Conservation (phyloP, 2,329 filamentous ascomycete species). For the Colletotrichum sidae region DNA sequence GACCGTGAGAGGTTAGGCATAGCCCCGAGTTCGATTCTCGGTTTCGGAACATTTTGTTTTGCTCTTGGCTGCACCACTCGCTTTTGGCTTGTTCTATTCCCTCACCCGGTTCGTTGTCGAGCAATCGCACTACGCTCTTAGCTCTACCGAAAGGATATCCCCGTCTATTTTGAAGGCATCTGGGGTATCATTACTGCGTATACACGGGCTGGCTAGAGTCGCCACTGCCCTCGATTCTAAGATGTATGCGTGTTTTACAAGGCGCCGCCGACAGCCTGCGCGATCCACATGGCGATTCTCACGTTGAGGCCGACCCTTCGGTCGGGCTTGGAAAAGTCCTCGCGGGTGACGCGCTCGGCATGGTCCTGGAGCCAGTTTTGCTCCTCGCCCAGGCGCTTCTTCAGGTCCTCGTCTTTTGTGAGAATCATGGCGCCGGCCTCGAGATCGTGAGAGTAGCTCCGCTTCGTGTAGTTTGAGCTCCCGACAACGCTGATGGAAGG, state of each 20-base stretch:
- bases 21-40: slow-evolving; percentile 36
- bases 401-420: slow-evolving; percentile 79
- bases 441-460: slow-evolving; percentile 91
- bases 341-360: slow-evolving; percentile 74
- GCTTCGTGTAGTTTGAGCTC: slow-evolving; percentile 94
- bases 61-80: background rate
- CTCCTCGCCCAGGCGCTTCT: slow-evolving; percentile 80
- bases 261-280: slow-evolving; percentile 86
- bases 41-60: slow-evolving; percentile 29
- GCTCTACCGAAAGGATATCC: too few species aligned
- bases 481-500: slow-evolving; percentile 88
- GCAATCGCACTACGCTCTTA: background rate
- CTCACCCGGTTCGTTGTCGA: background rate
- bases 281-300: slow-evolving; percentile 92
- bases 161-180: too few species aligned
- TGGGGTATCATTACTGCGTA: slow-evolving; percentile 25
- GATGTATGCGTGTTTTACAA: slow-evolving; percentile 61
- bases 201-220: background rate
- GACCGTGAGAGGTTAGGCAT: slow-evolving; percentile 20
- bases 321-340: slow-evolving; percentile 85
- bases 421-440: slow-evolving; percentile 90
- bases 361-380: slow-evolving; percentile 83
- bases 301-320: slow-evolving; percentile 88
- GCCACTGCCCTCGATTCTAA: too few species aligned
- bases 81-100: background rate